Base-by-base conservation (phyloP, 2,329 filamentous ascomycete species). In the Arthroderma sp. region DNA sequence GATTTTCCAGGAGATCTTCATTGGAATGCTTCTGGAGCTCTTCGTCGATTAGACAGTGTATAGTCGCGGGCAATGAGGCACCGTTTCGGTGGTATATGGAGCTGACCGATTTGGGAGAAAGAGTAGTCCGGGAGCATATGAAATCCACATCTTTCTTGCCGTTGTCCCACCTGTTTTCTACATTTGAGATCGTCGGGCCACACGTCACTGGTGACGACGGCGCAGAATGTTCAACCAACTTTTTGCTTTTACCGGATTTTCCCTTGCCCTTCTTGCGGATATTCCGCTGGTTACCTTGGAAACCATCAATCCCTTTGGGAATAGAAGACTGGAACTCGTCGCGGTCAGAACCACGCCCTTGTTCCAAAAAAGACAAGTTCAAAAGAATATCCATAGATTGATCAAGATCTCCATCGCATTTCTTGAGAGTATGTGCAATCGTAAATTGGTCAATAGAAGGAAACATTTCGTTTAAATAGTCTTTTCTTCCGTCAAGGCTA, bases 241-340 rank as follows among this genome's bases (percentile, higher is more conserved):
- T 56, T n/a, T 33, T n/a, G 5, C 38, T 55, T 53, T 47, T 65
- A 66, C 42, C 62, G 64, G 36, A 30, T 51, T 68, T 76, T 5
- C 59, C 59, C 49, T 68, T 71, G 15, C 64, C 60, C 48, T 68
- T 65, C 56, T 65, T 61, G 15, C 63, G 60, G 9, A 59, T 58
- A 5, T 58, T 56, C 1, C 60, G 59, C 1, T 65, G 60, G 10
- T 70, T 64, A 34, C 77, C 71, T 22, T 77, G 78, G 58, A 94
- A 94, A 0, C 77, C 86, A 47, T 95, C 86, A n/a, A 95, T 70
- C 0, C 87, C 85, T 58, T 83, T 89, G 1, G 72, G 68, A 1
- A 68, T 59, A 4, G 67, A 56, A 11, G 66, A 61, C 31, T 62
- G 65, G 39, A 75, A 75, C 1, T 70, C 73, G 46, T 47, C 15